A percentile compares a stretch with the other conserved stretches of the same genome.
These are phyloP conservation scores for Prunus davidiana DNA, from an alignment of 306 rosid species.

Conservation along the genomic window DNA sequence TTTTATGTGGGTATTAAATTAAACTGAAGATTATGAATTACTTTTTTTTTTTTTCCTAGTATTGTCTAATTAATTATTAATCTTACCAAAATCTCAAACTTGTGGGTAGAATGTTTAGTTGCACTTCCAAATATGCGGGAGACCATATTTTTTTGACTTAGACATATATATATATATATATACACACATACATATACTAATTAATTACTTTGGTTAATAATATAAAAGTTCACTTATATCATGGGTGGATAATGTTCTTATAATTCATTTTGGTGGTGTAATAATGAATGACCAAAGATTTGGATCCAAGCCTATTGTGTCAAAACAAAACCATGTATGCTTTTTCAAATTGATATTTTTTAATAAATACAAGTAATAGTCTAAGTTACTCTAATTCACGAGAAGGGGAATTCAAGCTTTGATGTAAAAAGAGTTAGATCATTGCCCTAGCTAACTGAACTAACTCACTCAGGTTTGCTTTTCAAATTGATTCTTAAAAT, in stretches of 20 bases:
- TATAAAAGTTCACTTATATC: not conserved
- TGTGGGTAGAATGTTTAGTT: conserved; percentile 42
- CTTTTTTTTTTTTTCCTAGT: conserved; percentile 22
- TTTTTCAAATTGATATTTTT: too few relatives aligned
- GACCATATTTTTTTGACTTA: conserved; percentile 23
- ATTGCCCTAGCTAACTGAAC: accelerated
- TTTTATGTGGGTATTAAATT: conserved; percentile 24
- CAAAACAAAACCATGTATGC: not conserved
- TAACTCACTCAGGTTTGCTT: too few relatives aligned
- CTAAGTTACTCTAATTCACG: too few relatives aligned
- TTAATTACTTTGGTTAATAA: not conserved
- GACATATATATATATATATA: conserved; percentile 3
- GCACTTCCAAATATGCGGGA: conserved; percentile 82
- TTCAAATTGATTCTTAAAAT: too few relatives aligned
- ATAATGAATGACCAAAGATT: not conserved
- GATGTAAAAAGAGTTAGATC: too few relatives aligned
- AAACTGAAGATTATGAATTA: conserved; percentile 20
- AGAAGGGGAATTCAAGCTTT: too few relatives aligned
- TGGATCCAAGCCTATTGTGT: not conserved
- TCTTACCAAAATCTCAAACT: conserved; percentile 34
- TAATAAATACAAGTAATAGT: too few relatives aligned
- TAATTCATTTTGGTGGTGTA: not conserved
- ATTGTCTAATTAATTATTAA: conserved; percentile 39
- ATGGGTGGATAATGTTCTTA: conserved; percentile 8
- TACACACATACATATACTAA: conserved; percentile 13